A percentile compares a stretch with the other conserved stretches of the same genome.
Evolutionary conservation across 2,329 filamentous ascomycete genomes (phyloP).

Genomic region (Colletotrichum sp.): DNA sequence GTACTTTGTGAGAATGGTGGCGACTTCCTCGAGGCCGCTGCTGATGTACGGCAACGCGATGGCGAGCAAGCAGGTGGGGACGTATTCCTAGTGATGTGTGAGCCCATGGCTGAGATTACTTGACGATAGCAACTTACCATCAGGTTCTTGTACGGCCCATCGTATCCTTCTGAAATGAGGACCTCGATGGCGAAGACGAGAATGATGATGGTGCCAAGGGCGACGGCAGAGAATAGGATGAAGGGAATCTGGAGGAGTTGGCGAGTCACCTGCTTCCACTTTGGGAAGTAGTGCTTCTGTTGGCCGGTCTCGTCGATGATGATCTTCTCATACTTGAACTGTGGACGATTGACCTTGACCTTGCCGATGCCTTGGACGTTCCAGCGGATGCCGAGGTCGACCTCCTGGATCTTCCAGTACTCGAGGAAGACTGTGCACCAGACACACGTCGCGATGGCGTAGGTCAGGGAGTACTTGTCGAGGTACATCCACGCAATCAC

Average conservation of each 20-base stretch:
- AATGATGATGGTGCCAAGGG: slow-evolving; percentile 71
- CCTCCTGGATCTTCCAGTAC: slow-evolving; percentile 80
- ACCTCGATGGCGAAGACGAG: slow-evolving; percentile 76
- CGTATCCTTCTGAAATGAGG: slow-evolving; percentile 76
- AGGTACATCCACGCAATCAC: slow-evolving; percentile 72
- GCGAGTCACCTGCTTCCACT: slow-evolving; percentile 66
- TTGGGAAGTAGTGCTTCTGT: slow-evolving; percentile 65
- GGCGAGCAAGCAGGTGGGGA: slow-evolving; percentile 75
- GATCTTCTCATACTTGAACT: slow-evolving; percentile 69
- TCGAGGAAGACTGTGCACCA: slow-evolving; percentile 80
- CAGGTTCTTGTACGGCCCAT: slow-evolving; percentile 69
- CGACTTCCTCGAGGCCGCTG: slow-evolving; percentile 65
- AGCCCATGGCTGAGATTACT: background rate
- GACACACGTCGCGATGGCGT: slow-evolving; percentile 69
- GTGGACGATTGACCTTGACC: slow-evolving; percentile 68
- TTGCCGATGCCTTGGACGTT: slow-evolving; percentile 70
- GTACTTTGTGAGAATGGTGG: slow-evolving; percentile 68
- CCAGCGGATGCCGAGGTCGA: slow-evolving; percentile 76
- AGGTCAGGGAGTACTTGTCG: slow-evolving; percentile 73
- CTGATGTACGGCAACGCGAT: slow-evolving; percentile 70
- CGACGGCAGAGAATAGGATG: slow-evolving; percentile 60
- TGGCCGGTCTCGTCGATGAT: slow-evolving; percentile 69
- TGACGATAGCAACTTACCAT: slow-evolving; percentile 52
- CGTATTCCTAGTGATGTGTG: slow-evolving; percentile 60
- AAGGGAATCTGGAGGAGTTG: slow-evolving; percentile 76